phyloP scores from a whole-genome alignment of 1,139 yeast species.

The Wickerhamomyces sp. region DNA sequence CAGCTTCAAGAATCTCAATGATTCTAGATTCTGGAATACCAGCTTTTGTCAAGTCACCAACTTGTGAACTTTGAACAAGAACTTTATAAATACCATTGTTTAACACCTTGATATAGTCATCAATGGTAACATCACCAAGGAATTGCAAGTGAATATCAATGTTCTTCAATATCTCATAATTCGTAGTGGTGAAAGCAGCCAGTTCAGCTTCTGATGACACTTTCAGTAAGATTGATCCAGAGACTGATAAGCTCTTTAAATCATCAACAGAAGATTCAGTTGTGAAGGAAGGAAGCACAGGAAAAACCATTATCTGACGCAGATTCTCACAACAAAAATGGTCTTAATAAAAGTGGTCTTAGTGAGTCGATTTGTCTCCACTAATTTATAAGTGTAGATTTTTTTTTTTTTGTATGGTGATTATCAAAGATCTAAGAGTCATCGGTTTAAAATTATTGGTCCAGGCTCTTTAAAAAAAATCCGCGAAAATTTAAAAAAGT shows the following conservation, averaged over 20 bases:
- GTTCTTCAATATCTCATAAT: conserved; percentile 7
- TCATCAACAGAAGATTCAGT: conserved; percentile 7
- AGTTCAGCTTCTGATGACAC: conserved; percentile 14
- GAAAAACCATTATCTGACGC: conserved; percentile 25
- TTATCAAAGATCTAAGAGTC: too few species aligned
- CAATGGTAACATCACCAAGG: conserved; percentile 30
- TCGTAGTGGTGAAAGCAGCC: conserved; percentile 6
- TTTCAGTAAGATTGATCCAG: conserved; percentile 20
- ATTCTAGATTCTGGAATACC: conserved; percentile 50
- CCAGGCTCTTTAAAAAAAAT: too few species aligned
- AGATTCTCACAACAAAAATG: too few species aligned
- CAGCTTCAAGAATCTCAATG: conserved; percentile 14
- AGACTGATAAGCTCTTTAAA: conserved; percentile 16
- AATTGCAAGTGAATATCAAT: conserved; percentile 15
- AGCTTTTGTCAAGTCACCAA: conserved; percentile 34
- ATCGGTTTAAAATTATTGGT: too few species aligned
- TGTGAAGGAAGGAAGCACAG: conserved; percentile 21
- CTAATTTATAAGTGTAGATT: too few species aligned
- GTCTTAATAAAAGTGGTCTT: too few species aligned
- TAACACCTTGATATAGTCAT: conserved; percentile 49
- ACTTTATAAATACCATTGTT: conserved; percentile 64
- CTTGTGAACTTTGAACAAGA: conserved; percentile 37
- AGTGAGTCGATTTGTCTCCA: too few species aligned
- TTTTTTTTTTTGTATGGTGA: too few species aligned
- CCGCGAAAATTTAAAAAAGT: too few species aligned